Evolutionary conservation across 805 yeast genomes (phyloP), one percentile per base, ranked within the genome.

Genomic region (Ogataea thermomethanolica): DNA sequence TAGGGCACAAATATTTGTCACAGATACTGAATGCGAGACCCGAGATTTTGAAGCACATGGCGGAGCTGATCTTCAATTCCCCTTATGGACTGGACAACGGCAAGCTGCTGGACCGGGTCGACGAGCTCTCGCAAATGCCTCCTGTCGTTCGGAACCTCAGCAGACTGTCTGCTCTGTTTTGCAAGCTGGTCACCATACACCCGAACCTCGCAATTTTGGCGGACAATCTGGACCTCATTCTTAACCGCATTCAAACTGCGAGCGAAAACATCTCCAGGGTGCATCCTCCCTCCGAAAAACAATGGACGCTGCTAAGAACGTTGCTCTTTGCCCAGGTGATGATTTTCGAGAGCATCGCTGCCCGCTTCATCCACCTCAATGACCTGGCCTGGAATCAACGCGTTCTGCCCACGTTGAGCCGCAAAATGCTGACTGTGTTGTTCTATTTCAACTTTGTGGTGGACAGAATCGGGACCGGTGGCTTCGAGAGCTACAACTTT

Each of bases 401-500:
- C 11, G 24, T 36, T 11, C 46, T 49, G n/a, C 46, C 51, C 4
- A 43, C 39, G 1, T 48, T 58, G 8, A 45, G 65, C 26, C 47
- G 61, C 20, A 51, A 62, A 29, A 56, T 74, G 0, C 51, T 76
- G 25, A 65, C 65, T 31, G 54, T 63, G 6, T 58, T 78, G 9
- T 76, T 66, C 51, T 58, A 71, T 44, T 33, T 70, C 36, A 68
- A 74, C 46, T 77, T 71, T 45, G 62, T 79, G 7, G 51, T 78
- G 20, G 68, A 73, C 22, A 62, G 73, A 15, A 70, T 79, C 7
- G 86, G 86, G 0, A 72, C 74, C 17, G 84, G 84, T 4, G 84
- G 84, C 3, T 79, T 79, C 53, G 78, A 77, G 41, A 69, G 76
- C 9, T 82, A 78, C 56, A 78, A 79, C 49, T 81, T 78, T 55